Conservation (phyloP, 2,329 filamentous ascomycete genomes). For the Aspergillus tamarii region DNA sequence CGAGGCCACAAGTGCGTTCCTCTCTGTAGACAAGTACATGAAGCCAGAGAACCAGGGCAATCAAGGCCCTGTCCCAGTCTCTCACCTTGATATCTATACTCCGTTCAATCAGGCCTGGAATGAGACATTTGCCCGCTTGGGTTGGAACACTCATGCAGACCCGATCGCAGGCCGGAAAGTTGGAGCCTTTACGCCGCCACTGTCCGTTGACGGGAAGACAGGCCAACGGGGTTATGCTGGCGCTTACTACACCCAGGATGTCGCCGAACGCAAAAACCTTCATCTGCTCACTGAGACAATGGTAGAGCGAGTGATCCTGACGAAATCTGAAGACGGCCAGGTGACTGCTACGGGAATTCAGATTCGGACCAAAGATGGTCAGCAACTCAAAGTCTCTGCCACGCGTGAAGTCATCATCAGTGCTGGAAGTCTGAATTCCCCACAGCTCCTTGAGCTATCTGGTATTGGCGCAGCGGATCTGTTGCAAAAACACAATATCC, state of each 20-base stretch:
- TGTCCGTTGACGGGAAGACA: slow-evolving; percentile 36
- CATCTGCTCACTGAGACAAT: slow-evolving; percentile 51
- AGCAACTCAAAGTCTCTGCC: slow-evolving; percentile 38
- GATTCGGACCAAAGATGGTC: slow-evolving; percentile 23
- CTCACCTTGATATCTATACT: slow-evolving; percentile 37
- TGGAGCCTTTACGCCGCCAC: slow-evolving; percentile 43
- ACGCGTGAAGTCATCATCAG: slow-evolving; percentile 61
- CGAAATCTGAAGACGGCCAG: slow-evolving; percentile 28
- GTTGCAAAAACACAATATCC: slow-evolving; percentile 46
- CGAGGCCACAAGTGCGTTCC: slow-evolving; percentile 16
- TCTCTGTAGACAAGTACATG: slow-evolving; percentile 23
- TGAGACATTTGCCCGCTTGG: slow-evolving; percentile 23
- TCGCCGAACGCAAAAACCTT: slow-evolving; percentile 49
- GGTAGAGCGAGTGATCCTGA: slow-evolving; percentile 51
- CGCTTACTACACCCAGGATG: slow-evolving; percentile 47
- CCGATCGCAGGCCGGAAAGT: slow-evolving; percentile 44
- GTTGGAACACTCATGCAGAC: slow-evolving; percentile 27
- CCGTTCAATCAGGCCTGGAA: slow-evolving; percentile 29
- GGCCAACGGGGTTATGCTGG: slow-evolving; percentile 43
- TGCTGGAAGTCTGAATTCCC: slow-evolving; percentile 61
- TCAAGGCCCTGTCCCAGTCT: slow-evolving; percentile 24
- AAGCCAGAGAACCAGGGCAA: slow-evolving; percentile 20
- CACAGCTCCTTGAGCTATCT: slow-evolving; percentile 62
- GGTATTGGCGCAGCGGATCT: slow-evolving; percentile 58
- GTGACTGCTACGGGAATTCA: slow-evolving; percentile 25